Base-by-base conservation (phyloP, 1,284 basidiomycete species). In the Apiotrichum domesticum region DNA sequence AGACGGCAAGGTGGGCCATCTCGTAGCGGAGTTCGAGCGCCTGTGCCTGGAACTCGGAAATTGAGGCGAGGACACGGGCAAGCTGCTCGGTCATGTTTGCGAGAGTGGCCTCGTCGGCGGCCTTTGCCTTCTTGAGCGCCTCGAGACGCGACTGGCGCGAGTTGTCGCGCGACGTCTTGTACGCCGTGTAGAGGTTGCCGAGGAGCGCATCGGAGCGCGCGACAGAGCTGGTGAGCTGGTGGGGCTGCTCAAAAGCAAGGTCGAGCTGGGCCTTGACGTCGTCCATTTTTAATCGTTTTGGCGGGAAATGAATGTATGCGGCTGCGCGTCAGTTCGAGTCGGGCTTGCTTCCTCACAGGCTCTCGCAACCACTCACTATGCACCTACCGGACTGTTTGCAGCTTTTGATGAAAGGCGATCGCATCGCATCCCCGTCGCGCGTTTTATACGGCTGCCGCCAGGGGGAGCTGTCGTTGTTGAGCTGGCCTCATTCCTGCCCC, bases 251-350 rank as follows among this genome's bases (percentile, higher is more conserved):
- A 21, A 51, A 51, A 43, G 49, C 49, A n/a, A 51, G 40, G 33
- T 51, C 49, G n/a, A 51, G 40, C 32, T 51, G 49, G 40, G 49
- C 49, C 49, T 51, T 51, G 40, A 35, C 21, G 49, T 51, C 49
- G 49, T 51, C 49, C 49, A 51, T 51, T 29, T 4, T 41, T 11
- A 33, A n/a, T 42, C 32, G n/a, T 13, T 14, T 5, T n/a, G 21
- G 21, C 21, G 21, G 21, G 37, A 33, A 51, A 51, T 34, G 49
- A 51, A 21, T 34, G 49, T 51, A 43, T 42, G 14, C 34, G 35
- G 35, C 37, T 39, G 35, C 41, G 41, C n/a, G 41, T 42, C n/a
- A 42, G 41, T 42, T 42, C 14, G 41, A 42, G 6, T n/a, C 6
- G 6, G 41, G 41, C 41, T 8, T 42, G 10, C 6, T 42, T 42